Percentiles rank a stretch among this genome's conserved stretches.
phyloP scores from a whole-genome alignment of 2,329 filamentous ascomycete genomes.

The Ophiostoma sp. region DNA sequence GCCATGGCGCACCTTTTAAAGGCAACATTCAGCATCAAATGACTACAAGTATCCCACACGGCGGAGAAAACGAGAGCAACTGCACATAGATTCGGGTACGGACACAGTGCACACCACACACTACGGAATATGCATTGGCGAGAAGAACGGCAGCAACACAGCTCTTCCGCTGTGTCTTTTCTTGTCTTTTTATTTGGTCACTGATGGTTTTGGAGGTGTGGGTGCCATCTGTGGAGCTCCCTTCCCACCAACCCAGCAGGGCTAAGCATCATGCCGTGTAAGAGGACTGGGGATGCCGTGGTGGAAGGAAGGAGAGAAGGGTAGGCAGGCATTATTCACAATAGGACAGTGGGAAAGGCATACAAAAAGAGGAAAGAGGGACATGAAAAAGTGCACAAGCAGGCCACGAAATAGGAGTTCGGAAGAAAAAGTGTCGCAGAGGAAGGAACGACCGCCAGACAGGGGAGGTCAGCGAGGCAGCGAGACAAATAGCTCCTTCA shows the following conservation, averaged over 20 bases:
- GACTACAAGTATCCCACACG: neutral
- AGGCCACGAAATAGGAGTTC: neutral
- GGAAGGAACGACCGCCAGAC: neutral
- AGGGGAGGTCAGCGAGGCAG: neutral
- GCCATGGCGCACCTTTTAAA: neutral
- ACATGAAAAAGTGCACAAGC: neutral
- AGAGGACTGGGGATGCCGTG: neutral
- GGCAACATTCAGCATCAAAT: neutral
- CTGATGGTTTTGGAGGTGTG: neutral
- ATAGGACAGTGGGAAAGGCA: neutral
- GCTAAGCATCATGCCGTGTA: slow-evolving; percentile 15
- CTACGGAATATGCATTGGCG: neutral
- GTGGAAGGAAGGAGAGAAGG: neutral
- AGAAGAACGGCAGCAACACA: neutral
- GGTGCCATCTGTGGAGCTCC: neutral
- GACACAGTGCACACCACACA: neutral
- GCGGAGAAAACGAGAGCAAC: neutral
- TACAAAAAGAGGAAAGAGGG: neutral
- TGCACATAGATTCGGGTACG: neutral
- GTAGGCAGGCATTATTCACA: neutral
- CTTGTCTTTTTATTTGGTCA: neutral
- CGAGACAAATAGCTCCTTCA: neutral
- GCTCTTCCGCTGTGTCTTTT: no score
- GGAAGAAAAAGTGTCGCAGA: neutral
- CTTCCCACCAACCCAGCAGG: neutral